Conservation (phyloP, 116 monocot genomes). For the Cymodocea nodosa region DNA sequence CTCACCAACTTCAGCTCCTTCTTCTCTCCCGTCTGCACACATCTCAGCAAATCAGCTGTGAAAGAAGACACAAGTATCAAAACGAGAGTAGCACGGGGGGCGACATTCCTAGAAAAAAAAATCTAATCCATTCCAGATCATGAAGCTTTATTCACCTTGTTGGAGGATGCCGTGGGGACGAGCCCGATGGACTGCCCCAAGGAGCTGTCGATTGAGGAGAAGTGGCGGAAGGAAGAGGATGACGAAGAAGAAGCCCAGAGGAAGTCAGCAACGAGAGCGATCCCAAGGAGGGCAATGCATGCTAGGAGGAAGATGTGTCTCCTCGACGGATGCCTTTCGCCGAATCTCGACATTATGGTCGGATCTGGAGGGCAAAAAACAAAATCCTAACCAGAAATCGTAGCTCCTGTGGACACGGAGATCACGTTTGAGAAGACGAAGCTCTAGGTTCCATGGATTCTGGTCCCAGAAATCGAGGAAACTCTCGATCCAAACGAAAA, state of each 20-base stretch:
- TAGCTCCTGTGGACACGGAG: no score
- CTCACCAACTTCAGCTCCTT: neutral
- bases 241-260: conserved; percentile 69
- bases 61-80: neutral
- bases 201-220: conserved; percentile 24
- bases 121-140: neutral
- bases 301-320: conserved; percentile 39
- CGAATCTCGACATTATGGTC: conserved; percentile 3
- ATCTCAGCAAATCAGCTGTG: neutral
- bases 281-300: conserved; percentile 47
- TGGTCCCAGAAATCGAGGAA: no score
- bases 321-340: conserved; percentile 31
- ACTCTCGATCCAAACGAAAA: neutral
- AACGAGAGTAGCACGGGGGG: neutral
- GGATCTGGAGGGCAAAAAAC: neutral
- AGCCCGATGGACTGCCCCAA: neutral
- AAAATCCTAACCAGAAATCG: no score
- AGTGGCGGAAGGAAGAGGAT: conserved; percentile 21
- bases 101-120: neutral
- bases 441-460: no score
- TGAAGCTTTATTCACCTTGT: conserved; percentile 13
- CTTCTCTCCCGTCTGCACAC: neutral
- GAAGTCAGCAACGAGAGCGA: conserved; percentile 68
- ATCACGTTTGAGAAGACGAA: no score
- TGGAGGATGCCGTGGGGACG: neutral